Percentiles rank a stretch among this genome's conserved stretches.
These are phyloP conservation scores for Naganishia sp. DNA, from an alignment of 1,284 basidiomycete species.

Conservation along the genomic window DNA sequence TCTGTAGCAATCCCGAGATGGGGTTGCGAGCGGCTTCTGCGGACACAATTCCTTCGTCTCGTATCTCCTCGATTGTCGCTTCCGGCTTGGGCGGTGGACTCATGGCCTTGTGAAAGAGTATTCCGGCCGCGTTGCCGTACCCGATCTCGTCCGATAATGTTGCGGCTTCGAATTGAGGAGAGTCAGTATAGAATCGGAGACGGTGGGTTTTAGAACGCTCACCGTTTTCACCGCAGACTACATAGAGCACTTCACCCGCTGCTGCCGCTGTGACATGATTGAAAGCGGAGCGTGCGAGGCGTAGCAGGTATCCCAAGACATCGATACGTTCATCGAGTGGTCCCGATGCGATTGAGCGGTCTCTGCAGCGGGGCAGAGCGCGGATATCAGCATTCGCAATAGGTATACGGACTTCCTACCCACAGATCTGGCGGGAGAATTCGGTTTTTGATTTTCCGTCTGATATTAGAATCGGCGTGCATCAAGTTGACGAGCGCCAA, in stretches of 20 bases:
- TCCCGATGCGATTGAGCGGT: slow-evolving; percentile 61
- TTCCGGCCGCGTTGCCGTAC: slow-evolving; percentile 89
- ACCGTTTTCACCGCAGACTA: slow-evolving; percentile 77
- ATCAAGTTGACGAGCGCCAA: slow-evolving; percentile 71
- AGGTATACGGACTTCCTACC: slow-evolving; percentile 36
- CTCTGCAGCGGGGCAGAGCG: slow-evolving; percentile 51
- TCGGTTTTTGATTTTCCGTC: slow-evolving; percentile 63
- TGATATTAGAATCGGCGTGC: slow-evolving; percentile 62
- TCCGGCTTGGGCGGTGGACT: slow-evolving; percentile 59
- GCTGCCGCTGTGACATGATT: slow-evolving; percentile 70
- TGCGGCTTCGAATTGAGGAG: slow-evolving; percentile 58
- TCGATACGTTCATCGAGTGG: slow-evolving; percentile 71
- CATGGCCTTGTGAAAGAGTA: slow-evolving; percentile 84
- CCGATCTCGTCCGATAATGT: slow-evolving; percentile 73
- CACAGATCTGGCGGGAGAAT: slow-evolving; percentile 70
- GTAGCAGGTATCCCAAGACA: slow-evolving; percentile 72
- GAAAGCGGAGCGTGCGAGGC: slow-evolving; percentile 73
- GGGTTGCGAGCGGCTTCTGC: slow-evolving; percentile 26
- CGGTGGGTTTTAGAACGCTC: slow-evolving; percentile 42
- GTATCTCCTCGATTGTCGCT: slow-evolving; percentile 55
- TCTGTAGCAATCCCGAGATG: slow-evolving; percentile 27
- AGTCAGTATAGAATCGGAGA: neutral
- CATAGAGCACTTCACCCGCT: slow-evolving; percentile 81
- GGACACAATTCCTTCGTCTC: slow-evolving; percentile 47
- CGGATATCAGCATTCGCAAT: neutral